phyloP scores from a whole-genome alignment of 1,139 yeast genomes.

The Arxiozyma slooffiae region DNA sequence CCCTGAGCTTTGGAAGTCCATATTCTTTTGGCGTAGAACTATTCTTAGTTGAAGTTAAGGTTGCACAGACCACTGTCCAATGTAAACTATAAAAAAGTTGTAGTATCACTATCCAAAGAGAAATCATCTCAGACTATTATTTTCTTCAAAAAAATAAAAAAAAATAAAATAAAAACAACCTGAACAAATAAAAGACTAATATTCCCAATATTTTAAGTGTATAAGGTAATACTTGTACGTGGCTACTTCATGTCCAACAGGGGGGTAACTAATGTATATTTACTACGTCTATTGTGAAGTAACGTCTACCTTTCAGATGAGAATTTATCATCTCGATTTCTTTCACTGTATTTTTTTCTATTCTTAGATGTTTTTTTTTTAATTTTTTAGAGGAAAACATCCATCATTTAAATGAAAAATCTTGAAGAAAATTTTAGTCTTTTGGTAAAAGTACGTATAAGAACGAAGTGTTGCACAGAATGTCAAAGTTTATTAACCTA shows the following conservation, averaged over 20 bases:
- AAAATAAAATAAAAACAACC: too few species aligned
- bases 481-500: too few species aligned
- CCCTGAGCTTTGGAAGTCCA: conserved; percentile 3
- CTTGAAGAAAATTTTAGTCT: background rate
- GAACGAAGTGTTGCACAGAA: too few species aligned
- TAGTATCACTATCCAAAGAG: background rate
- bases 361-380: too few species aligned
- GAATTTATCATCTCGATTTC: background rate
- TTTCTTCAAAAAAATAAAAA: too few species aligned
- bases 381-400: background rate
- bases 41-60: background rate
- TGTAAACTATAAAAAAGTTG: background rate
- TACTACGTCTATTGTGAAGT: too few species aligned
- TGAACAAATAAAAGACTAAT: too few species aligned
- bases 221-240: too few species aligned
- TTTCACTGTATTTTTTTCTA: background rate
- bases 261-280: background rate
- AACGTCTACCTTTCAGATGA: background rate
- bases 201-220: background rate
- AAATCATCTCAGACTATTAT: background rate
- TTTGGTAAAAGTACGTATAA: too few species aligned
- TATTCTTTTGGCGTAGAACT: background rate
- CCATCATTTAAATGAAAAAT: too few species aligned
- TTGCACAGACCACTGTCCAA: background rate
- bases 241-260: background rate